These are phyloP conservation scores for Aspergillus sergii DNA, from an alignment of 2,329 filamentous ascomycete genomes.

Conservation along the genomic window DNA sequence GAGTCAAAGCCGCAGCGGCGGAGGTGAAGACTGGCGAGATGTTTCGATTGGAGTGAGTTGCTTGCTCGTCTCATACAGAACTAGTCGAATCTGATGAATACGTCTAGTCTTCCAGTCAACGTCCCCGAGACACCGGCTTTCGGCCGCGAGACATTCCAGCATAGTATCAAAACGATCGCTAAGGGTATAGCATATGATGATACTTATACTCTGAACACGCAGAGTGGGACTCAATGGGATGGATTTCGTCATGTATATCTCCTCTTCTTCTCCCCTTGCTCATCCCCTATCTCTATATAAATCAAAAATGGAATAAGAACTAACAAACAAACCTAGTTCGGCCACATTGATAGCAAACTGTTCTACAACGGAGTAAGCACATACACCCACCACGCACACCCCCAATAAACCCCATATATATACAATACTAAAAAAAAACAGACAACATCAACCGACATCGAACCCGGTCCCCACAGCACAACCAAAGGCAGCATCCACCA, in stretches of 20 bases:
- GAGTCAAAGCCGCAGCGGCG: constrained; percentile 55
- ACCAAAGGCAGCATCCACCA: constrained; percentile 47
- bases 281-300: too few relatives aligned
- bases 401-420: neutral
- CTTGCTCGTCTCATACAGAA: too few relatives aligned
- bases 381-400: neutral
- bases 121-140: constrained; percentile 58
- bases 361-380: constrained; percentile 46
- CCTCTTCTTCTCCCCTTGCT: too few relatives aligned
- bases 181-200: constrained; percentile 48
- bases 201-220: constrained; percentile 51
- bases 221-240: constrained; percentile 54
- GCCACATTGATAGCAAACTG: constrained; percentile 37
- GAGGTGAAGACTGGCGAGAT: constrained; percentile 61
- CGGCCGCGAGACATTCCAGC: constrained; percentile 55
- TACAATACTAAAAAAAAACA: constrained; percentile 8
- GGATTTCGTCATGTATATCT: constrained; percentile 50
- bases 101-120: constrained; percentile 52
- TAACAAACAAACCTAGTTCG: constrained; percentile 30
- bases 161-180: constrained; percentile 53
- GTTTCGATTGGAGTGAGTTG: constrained; percentile 54
- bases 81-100: neutral
- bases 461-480: constrained; percentile 33
- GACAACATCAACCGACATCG: constrained; percentile 39
- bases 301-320: too few relatives aligned